phyloP scores from a whole-genome alignment of 2,329 filamentous ascomycete species.

The Tolypocladium sp. region DNA sequence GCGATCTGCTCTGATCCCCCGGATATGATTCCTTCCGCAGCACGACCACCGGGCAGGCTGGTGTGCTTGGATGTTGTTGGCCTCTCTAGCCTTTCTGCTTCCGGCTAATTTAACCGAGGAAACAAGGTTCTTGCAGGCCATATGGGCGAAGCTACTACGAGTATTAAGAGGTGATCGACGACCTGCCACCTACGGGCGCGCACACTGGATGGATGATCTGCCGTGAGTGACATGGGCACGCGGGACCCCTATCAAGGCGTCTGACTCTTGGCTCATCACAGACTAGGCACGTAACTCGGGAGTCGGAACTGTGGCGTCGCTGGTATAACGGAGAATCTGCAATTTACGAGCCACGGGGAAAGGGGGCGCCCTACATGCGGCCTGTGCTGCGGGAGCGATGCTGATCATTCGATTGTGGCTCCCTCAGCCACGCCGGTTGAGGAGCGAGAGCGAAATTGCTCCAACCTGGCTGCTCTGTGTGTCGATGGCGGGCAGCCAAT shows the following conservation, averaged over 20 bases:
- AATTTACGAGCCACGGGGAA: background rate
- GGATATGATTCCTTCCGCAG: background rate
- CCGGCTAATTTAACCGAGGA: background rate
- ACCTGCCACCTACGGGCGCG: background rate
- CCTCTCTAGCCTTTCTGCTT: background rate
- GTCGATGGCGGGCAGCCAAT: background rate
- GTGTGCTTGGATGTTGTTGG: background rate
- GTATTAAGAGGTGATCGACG: background rate
- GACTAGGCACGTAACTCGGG: background rate
- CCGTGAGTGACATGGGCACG: background rate
- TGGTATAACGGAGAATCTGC: background rate
- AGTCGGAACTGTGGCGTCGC: background rate
- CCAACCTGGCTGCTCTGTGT: background rate
- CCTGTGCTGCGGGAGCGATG: constrained; percentile 1
- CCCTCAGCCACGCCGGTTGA: background rate
- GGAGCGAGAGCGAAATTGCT: background rate
- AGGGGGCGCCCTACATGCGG: background rate
- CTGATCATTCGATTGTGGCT: constrained; percentile 1
- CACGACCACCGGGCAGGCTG: background rate
- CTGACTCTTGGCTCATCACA: background rate
- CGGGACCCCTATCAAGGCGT: background rate
- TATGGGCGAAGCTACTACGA: background rate
- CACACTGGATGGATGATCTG: background rate
- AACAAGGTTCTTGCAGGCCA: background rate
- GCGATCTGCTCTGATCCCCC: background rate